Evolutionary conservation across 345 rosid genomes (phyloP).

Genomic region (Rhizophora mangle): DNA sequence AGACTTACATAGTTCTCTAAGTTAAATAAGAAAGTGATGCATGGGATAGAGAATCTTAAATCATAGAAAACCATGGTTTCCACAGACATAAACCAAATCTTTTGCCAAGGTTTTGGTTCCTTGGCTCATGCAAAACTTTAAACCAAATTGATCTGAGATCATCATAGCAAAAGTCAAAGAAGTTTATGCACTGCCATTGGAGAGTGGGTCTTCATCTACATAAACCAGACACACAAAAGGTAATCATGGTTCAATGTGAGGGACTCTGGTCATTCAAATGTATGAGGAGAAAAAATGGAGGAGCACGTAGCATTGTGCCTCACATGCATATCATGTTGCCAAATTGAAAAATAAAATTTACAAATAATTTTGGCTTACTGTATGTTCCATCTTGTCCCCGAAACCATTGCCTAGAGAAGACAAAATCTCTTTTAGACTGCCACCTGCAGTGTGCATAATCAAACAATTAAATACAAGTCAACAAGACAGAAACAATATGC

Average conservation of each 20-base stretch:
- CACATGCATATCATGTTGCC: neutral
- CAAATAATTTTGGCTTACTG: conserved; percentile 49
- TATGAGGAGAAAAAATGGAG: neutral
- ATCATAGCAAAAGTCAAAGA: neutral
- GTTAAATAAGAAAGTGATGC: neutral
- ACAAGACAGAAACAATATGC: conserved; percentile 9
- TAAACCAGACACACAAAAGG: neutral
- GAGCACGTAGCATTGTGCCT: neutral
- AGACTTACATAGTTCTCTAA: neutral
- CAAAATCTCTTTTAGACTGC: conserved; percentile 86
- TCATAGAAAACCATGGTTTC: neutral
- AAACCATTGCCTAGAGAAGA: conserved; percentile 97
- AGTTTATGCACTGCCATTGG: neutral
- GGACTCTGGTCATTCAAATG: neutral
- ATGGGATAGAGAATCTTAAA: neutral
- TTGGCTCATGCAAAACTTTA: neutral
- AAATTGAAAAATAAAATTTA: conserved; percentile 8
- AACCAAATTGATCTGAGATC: neutral
- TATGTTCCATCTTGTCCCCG: conserved; percentile 94
- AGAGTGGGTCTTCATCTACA: neutral
- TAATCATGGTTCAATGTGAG: neutral
- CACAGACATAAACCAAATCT: too few species aligned
- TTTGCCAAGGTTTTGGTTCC: too few species aligned
- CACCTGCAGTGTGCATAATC: conserved; percentile 55
- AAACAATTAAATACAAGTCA: conserved; percentile 15